Conservation (phyloP, 371 early-diverging fungal species). For the Mucor saturninus region DNA sequence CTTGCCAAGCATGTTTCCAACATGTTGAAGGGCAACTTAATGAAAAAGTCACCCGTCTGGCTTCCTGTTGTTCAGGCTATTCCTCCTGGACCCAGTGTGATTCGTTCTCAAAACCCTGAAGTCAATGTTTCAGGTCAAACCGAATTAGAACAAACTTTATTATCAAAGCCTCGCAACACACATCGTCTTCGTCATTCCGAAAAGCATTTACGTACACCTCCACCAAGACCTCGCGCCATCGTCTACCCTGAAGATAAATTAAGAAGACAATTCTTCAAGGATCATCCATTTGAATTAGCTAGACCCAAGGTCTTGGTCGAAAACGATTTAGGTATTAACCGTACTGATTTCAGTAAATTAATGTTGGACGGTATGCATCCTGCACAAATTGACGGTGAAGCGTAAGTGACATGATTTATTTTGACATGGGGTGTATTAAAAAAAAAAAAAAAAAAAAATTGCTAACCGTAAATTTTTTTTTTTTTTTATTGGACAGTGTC, state of each 20-base stretch:
- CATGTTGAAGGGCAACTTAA: constrained; percentile 58
- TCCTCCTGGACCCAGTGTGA: constrained; percentile 71
- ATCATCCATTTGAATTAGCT: constrained; percentile 87
- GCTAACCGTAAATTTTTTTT: neutral
- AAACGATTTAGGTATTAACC: constrained; percentile 49
- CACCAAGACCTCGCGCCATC: constrained; percentile 69
- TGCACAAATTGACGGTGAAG: constrained; percentile 66
- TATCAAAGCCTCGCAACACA: constrained; percentile 29
- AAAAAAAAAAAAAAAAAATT: neutral
- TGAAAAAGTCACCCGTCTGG: constrained; percentile 67
- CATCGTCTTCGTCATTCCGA: constrained; percentile 44
- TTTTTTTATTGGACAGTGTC: constrained; percentile 50
- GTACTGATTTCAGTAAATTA: constrained; percentile 51
- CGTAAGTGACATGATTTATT: constrained; percentile 49
- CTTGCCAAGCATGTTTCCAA: constrained; percentile 52
- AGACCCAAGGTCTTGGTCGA: constrained; percentile 73
- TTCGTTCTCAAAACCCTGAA: constrained; percentile 55
- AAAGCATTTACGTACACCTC: constrained; percentile 61
- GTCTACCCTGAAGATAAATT: constrained; percentile 89
- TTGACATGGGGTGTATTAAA: neutral
- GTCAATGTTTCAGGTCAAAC: constrained; percentile 47
- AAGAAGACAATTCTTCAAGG: constrained; percentile 81
- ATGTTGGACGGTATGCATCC: constrained; percentile 58
- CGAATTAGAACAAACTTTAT: constrained; percentile 38
- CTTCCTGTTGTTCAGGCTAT: constrained; percentile 58